phyloP scores from a whole-genome alignment of 176 grass and related monocot species.

The Oryza brachyantha region DNA sequence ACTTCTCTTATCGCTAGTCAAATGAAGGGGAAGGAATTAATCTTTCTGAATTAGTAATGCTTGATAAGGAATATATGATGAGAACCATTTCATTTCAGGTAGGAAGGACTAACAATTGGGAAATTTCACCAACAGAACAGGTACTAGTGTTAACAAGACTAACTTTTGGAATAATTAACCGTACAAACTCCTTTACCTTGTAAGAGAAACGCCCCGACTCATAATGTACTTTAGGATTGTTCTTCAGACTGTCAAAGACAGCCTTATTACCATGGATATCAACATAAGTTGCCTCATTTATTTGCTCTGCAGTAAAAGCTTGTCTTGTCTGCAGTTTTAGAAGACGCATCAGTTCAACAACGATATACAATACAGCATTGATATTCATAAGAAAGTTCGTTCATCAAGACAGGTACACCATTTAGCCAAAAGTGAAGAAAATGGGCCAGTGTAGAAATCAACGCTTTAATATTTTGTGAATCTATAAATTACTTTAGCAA shows the following conservation, averaged over 20 bases:
- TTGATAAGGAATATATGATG: not conserved
- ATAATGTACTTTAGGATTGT: slow-evolving; percentile 80
- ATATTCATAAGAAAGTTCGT: not conserved
- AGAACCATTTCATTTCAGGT: not conserved
- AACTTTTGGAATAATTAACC: not conserved
- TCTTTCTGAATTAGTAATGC: not conserved
- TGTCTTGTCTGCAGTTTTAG: slow-evolving; percentile 65
- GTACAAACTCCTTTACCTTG: slow-evolving; percentile 60
- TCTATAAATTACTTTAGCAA: not conserved
- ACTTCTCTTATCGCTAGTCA: not conserved
- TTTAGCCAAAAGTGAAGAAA: not conserved
- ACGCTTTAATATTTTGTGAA: not conserved
- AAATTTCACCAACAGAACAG: not conserved
- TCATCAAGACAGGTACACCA: not conserved
- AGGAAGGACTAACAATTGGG: not conserved
- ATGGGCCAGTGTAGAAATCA: not conserved
- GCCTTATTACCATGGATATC: slow-evolving; percentile 74
- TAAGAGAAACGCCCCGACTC: slow-evolving; percentile 82
- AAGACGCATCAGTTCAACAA: slow-evolving; percentile 6
- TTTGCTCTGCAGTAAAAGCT: slow-evolving; percentile 73
- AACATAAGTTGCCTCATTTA: slow-evolving; percentile 89
- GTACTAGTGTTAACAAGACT: slow-evolving; percentile 27
- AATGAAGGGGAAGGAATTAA: not conserved
- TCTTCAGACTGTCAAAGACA: slow-evolving; percentile 79
- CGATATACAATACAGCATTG: not conserved